These are phyloP conservation scores for Coemansia interrupta DNA, from an alignment of 192 early-diverging fungal species.

Conservation along the genomic window DNA sequence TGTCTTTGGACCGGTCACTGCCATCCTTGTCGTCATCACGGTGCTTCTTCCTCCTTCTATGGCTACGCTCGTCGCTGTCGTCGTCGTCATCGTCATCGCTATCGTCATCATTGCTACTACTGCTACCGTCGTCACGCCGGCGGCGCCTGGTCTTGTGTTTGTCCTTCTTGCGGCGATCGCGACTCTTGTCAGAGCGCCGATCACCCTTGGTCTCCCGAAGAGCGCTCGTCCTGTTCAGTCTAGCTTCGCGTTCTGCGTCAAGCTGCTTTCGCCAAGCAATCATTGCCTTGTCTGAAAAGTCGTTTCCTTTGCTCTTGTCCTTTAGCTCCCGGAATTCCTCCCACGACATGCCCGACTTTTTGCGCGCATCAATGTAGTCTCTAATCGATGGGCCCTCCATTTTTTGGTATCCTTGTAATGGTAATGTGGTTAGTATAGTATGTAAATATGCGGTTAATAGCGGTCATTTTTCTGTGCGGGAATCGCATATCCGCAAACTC, in stretches of 20 bases:
- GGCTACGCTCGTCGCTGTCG: slow-evolving; percentile 6
- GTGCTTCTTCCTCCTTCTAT: slow-evolving; percentile 4
- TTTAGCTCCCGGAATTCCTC: slow-evolving; percentile 49
- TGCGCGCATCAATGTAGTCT: slow-evolving; percentile 48
- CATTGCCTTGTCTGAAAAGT: slow-evolving; percentile 43
- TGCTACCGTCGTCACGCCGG: not conserved
- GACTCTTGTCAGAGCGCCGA: not conserved
- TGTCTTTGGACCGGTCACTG: not conserved
- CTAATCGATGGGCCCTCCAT: slow-evolving; percentile 41
- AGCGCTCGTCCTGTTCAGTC: slow-evolving; percentile 13
- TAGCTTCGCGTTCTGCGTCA: slow-evolving; percentile 43
- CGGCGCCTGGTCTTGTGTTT: not conserved
- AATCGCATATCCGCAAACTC: not conserved
- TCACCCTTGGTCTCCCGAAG: not conserved
- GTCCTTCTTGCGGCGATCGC: not conserved
- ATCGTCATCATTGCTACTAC: not conserved
- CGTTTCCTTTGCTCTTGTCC: slow-evolving; percentile 27
- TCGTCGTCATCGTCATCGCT: slow-evolving; percentile 3
- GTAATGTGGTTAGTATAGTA: not conserved
- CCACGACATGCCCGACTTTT: slow-evolving; percentile 47
- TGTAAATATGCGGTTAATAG: too few relatives aligned
- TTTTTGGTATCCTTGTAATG: not conserved
- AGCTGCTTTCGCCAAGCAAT: slow-evolving; percentile 43
- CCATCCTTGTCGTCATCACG: not conserved
- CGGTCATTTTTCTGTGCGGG: too few relatives aligned